Conservation (phyloP, 345 rosid species). For the Arabis alpina region DNA sequence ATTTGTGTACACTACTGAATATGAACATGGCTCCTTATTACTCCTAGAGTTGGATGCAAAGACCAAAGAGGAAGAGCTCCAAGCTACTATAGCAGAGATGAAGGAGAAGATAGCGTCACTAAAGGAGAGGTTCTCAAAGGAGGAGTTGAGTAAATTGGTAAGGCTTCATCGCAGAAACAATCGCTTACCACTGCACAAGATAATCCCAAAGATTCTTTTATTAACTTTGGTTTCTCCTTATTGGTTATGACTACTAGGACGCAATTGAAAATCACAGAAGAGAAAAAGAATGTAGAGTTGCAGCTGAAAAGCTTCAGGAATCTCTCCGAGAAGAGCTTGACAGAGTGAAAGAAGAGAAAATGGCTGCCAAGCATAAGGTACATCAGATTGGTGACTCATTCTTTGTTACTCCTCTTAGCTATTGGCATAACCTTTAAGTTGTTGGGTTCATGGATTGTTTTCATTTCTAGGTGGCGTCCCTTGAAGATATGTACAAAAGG, state of each 20-base stretch:
- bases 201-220: background rate
- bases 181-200: no score
- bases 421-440: constrained; percentile 3
- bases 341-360: constrained; percentile 66
- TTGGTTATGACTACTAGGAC: constrained; percentile 52
- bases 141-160: constrained; percentile 74
- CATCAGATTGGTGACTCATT: background rate
- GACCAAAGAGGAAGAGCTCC: constrained; percentile 56
- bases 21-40: constrained; percentile 5
- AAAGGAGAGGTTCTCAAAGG: constrained; percentile 59
- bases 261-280: constrained; percentile 60
- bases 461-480: constrained; percentile 57
- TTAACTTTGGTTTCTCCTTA: constrained; percentile 7
- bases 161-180: constrained; percentile 6
- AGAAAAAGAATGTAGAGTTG: constrained; percentile 68
- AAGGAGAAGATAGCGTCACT: constrained; percentile 54
- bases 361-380: constrained; percentile 77
- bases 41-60: constrained; percentile 62
- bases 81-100: constrained; percentile 49
- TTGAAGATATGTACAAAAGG: constrained; percentile 75
- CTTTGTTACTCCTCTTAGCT: background rate
- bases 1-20: constrained; percentile 18
- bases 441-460: constrained; percentile 7
- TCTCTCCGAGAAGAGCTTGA: constrained; percentile 71
- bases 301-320: constrained; percentile 61